Conservation (phyloP, 257 asterid species). For the Asclepias syriaca region DNA sequence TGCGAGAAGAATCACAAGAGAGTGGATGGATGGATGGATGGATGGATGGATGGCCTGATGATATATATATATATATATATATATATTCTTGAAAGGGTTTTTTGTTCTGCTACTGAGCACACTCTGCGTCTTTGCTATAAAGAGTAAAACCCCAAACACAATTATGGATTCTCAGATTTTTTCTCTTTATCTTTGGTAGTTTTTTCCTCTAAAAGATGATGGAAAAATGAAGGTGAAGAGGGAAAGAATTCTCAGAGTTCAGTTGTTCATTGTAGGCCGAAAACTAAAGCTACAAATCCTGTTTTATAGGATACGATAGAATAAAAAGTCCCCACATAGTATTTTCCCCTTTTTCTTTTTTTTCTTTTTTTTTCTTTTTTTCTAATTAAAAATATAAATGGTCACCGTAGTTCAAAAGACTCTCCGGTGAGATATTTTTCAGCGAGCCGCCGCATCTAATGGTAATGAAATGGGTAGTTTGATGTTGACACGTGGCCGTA, state of each 20-base stretch:
- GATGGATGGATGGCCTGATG: no score
- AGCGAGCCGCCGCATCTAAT: slow-evolving; percentile 68
- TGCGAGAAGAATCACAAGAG: slow-evolving; percentile 4
- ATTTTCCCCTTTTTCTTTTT: not conserved
- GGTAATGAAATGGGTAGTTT: slow-evolving; percentile 1
- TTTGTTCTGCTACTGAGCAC: not conserved
- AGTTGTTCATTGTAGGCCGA: slow-evolving; percentile 39
- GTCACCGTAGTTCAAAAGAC: not conserved
- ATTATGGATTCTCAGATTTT: not conserved
- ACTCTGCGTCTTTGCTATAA: not conserved
- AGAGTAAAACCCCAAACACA: not conserved
- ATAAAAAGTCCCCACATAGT: not conserved
- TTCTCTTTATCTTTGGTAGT: not conserved
- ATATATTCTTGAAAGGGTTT: not conserved
- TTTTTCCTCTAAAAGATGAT: not conserved
- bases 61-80: no score
- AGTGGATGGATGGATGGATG: not conserved
- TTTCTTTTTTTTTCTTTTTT: not conserved
- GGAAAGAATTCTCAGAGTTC: slow-evolving; percentile 13
- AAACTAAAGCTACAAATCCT: slow-evolving; percentile 28
- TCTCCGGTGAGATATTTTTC: slow-evolving; percentile 28
- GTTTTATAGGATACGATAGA: slow-evolving; percentile 48
- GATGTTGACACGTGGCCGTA: slow-evolving; percentile 34
- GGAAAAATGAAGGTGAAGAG: not conserved
- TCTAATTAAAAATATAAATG: not conserved